Conservation (phyloP, 1,139 yeast species). For the Torulaspora pretoriensis region DNA sequence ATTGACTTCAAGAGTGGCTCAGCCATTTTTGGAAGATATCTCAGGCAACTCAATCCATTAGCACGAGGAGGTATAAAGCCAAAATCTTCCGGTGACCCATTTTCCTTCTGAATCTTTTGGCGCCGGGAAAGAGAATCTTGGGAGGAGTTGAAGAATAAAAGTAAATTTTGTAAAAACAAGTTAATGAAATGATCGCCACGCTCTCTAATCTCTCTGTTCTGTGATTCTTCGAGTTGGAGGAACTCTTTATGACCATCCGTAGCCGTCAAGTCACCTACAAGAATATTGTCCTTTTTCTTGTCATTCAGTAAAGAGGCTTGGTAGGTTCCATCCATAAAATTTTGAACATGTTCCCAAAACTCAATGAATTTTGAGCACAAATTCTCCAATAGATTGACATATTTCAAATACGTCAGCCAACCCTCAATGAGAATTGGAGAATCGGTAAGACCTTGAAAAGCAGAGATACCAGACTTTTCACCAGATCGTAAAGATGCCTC, state of each 20-base stretch:
- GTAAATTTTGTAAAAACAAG: constrained; percentile 38
- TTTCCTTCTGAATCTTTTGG: constrained; percentile 22
- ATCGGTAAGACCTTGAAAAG: constrained; percentile 39
- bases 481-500: constrained; percentile 10
- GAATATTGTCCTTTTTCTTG: constrained; percentile 40
- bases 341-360: constrained; percentile 46
- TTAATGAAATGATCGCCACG: constrained; percentile 39
- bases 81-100: constrained; percentile 38
- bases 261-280: constrained; percentile 28
- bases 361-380: constrained; percentile 37
- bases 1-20: constrained; percentile 41
- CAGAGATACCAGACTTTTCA: constrained; percentile 6
- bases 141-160: constrained; percentile 39
- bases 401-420: constrained; percentile 50
- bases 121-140: constrained; percentile 30
- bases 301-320: constrained; percentile 43
- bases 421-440: constrained; percentile 46
- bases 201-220: constrained; percentile 38
- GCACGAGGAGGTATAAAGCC: constrained; percentile 60
- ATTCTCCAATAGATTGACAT: constrained; percentile 42
- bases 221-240: constrained; percentile 39
- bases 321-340: constrained; percentile 44
- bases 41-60: constrained; percentile 53
- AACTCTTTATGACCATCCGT: constrained; percentile 28
- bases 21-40: constrained; percentile 44